Base-by-base conservation (phyloP, 352 stramenopile genomes). In the Phytophthora uliginosa region DNA sequence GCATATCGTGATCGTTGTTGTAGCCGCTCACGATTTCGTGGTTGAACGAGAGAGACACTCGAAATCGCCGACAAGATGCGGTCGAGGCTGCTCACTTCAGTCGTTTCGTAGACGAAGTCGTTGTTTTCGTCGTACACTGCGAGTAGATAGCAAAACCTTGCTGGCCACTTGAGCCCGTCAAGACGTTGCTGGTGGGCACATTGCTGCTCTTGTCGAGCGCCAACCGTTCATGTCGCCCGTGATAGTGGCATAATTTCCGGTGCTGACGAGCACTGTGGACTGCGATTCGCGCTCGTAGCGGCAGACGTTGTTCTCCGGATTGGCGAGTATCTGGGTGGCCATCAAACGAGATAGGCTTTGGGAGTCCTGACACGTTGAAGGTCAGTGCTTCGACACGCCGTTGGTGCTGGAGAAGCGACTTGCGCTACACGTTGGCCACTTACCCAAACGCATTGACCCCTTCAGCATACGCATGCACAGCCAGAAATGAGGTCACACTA, bases 61-160 rank as follows among this genome's bases (percentile, higher is more conserved):
- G 42, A n/a, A n/a, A 50, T 22, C 15, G 42, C 42, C 17, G 42
- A 50, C 42, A 50, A 50, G 17, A 50, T 50, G 42, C 20, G 42
- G 17, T 50, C 42, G 15, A 50, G 42, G 7, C 42, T 50, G 42
- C 42, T 50, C 18, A 50, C 42, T 50, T 50, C 42, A 10, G 42
- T 50, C 42, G 42, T 50, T 8, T 50, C 42, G 42, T 50, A 50
- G 42, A 50, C 42, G 42, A 15, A 50, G 42, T 50, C 42, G 42
- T 22, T 50, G 42, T 22, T 17, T 50, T 24, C 42, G 42, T 50
- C 42, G 17, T 22, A 22, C 42, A 50, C 42, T 50, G 42, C 42
- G 42, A 50, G 42, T 24, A 50, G 42, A 50, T 17, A 20, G 42
- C 42, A 17, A 50, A 50, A 22, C 42, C 42, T 50, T 50, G 42